Percentiles rank a stretch among this genome's conserved stretches.
These are phyloP conservation scores for Sclerotinia trifoliorum DNA, from an alignment of 2,329 filamentous ascomycete species.

Conservation along the genomic window DNA sequence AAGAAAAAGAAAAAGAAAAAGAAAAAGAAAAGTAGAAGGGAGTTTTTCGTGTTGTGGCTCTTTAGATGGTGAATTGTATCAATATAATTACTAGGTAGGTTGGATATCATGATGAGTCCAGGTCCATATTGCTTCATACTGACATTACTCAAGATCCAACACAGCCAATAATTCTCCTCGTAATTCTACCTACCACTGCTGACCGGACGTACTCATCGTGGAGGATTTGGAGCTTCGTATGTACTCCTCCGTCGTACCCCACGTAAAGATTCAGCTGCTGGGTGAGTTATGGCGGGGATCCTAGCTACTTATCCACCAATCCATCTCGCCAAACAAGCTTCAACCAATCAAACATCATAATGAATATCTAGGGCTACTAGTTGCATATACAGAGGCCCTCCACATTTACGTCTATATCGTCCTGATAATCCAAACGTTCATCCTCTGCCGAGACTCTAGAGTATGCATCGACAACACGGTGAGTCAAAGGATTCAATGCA, in stretches of 20 bases:
- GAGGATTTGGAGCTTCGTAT: neutral
- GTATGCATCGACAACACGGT: conserved; percentile 9
- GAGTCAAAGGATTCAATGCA: conserved; percentile 9
- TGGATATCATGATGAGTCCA: too few species aligned
- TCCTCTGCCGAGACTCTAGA: neutral
- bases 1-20: too few species aligned
- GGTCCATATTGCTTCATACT: too few species aligned
- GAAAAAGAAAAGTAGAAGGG: too few species aligned
- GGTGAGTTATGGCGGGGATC: conserved; percentile 1
- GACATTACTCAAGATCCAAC: too few species aligned
- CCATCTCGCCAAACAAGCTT: neutral
- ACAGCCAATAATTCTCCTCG: neutral
- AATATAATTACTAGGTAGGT: too few species aligned
- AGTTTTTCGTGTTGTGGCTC: too few species aligned
- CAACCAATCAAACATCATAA: neutral
- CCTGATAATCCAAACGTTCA: neutral
- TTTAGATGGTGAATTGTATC: too few species aligned
- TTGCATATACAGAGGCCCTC: neutral
- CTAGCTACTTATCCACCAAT: conserved; percentile 1
- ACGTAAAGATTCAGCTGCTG: conserved; percentile 9
- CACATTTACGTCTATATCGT: neutral
- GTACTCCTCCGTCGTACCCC: neutral
- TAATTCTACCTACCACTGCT: conserved; percentile 14
- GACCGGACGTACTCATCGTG: neutral
- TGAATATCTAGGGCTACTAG: neutral